phyloP scores from a whole-genome alignment of 2,329 filamentous ascomycete genomes.

The Coniosporium tulheliwenetii region DNA sequence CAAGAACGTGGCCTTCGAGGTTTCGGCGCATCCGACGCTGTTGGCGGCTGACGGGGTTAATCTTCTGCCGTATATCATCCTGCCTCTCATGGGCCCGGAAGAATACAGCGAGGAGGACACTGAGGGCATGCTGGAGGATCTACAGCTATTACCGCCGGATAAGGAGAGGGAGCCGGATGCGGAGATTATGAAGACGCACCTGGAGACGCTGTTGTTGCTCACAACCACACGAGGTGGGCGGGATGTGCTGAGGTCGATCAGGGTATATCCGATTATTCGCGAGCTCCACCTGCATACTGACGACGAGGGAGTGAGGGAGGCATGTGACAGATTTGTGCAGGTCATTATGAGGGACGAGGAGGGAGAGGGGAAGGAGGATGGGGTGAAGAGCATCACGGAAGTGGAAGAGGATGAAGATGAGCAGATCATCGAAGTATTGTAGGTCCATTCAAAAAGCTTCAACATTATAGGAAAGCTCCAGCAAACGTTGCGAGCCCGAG shows the following conservation, averaged over 20 bases:
- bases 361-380: slow-evolving; percentile 30
- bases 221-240: slow-evolving; percentile 64
- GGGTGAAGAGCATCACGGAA: background rate
- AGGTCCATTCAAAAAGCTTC: no score
- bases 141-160: slow-evolving; percentile 78
- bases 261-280: slow-evolving; percentile 78
- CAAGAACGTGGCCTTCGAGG: slow-evolving; percentile 83
- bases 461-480: background rate
- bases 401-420: background rate
- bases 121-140: slow-evolving; percentile 72
- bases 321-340: slow-evolving; percentile 79
- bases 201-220: slow-evolving; percentile 76
- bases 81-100: slow-evolving; percentile 78
- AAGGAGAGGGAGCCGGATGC: slow-evolving; percentile 69
- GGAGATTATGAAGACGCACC: slow-evolving; percentile 67
- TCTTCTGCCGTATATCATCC: slow-evolving; percentile 72
- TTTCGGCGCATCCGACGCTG: slow-evolving; percentile 55
- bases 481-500: no score
- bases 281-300: slow-evolving; percentile 70
- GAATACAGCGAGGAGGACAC: slow-evolving; percentile 80
- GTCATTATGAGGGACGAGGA: slow-evolving; percentile 71
- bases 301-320: slow-evolving; percentile 67
- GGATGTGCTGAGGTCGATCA: slow-evolving; percentile 56
- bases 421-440: background rate
- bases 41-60: slow-evolving; percentile 58